Base-by-base conservation (phyloP, 768 basidiomycete genomes). In the Candolleomyces efflorescens region DNA sequence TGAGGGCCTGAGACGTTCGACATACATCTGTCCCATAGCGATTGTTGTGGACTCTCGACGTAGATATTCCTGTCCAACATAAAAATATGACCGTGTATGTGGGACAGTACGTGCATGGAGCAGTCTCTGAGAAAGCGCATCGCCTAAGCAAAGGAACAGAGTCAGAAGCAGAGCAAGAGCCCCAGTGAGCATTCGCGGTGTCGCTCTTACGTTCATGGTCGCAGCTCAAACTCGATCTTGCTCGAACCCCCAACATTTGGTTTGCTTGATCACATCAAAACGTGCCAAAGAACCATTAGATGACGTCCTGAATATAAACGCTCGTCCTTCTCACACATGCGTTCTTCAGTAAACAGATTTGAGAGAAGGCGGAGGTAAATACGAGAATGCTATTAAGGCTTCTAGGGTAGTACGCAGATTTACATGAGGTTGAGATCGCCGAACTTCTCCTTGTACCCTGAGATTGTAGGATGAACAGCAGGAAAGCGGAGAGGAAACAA, bases 361-460 rank as follows among this genome's bases (percentile, higher is more conserved):
- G 6, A 7, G 32, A 32, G 5, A 22, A 26, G 7, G 18, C 44
- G 45, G 51, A 59, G 37, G 54, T 52, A 46, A 41, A 39, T 37
- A 58, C 49, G 59, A 56, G 36, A 24, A 49, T 55, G 45, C 54
- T 59, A 59, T 57, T 50, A 54, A 39, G 49, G 53, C 53, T 60
- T 67, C 65, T 68, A 68, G 62, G 57, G 54, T 41, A 57, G 27
- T 57, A 54, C 50, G 51, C 59, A 44, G 52, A 49, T 67, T 80
- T 90, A 95, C 86, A 94, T 85, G 70, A 95, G 79, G 60, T 91
- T 89, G 73, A 95, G 85, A 73, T 96, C 92, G 69, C 94, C 94
- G 72, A 94, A 96, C 79, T 95, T 95, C 83, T 96, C 94, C 81
- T 91, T 87, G 85, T 92, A 92, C 38, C 90, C 88, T 90, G 65